phyloP scores from a whole-genome alignment of 2,329 filamentous ascomycete genomes.

The Aspergillus chevalieri region DNA sequence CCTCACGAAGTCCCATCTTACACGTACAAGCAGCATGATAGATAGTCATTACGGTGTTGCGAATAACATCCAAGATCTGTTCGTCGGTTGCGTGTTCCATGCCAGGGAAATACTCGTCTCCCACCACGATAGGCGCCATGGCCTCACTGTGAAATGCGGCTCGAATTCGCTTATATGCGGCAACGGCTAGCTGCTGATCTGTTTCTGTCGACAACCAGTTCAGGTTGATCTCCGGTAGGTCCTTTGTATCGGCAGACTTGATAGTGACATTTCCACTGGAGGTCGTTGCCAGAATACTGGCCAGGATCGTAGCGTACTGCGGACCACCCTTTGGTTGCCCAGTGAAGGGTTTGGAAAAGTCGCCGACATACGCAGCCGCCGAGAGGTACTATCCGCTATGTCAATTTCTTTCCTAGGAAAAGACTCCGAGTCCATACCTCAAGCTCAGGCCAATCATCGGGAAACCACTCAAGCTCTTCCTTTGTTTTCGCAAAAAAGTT shows the following conservation, averaged over 20 bases:
- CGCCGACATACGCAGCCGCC: slow-evolving; percentile 21
- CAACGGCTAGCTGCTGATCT: slow-evolving; percentile 43
- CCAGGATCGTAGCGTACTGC: slow-evolving; percentile 24
- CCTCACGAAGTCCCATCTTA: slow-evolving; percentile 24
- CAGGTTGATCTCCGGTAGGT: slow-evolving; percentile 41
- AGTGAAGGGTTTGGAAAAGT: slow-evolving; percentile 18
- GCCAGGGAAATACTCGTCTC: slow-evolving; percentile 36
- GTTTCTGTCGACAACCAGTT: slow-evolving; percentile 41
- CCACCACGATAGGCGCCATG: slow-evolving; percentile 25
- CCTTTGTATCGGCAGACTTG: slow-evolving; percentile 18
- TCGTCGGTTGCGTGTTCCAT: slow-evolving; percentile 34
- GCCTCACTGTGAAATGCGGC: slow-evolving; percentile 26
- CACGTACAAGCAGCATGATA: slow-evolving; percentile 28
- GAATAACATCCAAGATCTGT: slow-evolving; percentile 36
- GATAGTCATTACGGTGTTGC: slow-evolving; percentile 23
- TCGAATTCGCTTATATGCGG: slow-evolving; percentile 39
- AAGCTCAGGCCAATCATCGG: slow-evolving; percentile 34
- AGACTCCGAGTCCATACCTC: slow-evolving; percentile 19
- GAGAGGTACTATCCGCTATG: slow-evolving; percentile 18
- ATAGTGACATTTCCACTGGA: slow-evolving; percentile 45
- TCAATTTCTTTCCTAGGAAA: neutral
- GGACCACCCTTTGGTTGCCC: slow-evolving; percentile 17
- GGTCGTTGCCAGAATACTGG: slow-evolving; percentile 27
- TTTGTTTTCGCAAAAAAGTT: slow-evolving; percentile 12
- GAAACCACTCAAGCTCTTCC: slow-evolving; percentile 22